Conservation (phyloP, 129 eudicot species). For the Sambucus nigra region DNA sequence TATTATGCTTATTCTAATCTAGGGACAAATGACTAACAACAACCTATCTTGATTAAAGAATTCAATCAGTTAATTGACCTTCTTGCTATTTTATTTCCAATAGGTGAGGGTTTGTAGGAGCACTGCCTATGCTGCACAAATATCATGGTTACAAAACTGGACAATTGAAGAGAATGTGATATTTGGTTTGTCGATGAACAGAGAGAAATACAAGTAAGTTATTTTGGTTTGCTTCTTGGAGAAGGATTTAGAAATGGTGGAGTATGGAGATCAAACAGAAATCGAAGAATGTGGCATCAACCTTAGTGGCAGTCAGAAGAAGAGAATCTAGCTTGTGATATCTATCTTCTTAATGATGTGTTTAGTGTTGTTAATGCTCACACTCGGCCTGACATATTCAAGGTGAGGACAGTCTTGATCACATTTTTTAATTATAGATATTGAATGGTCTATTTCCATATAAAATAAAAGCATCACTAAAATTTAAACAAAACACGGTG, state of each 20-base stretch:
- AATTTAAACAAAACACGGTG: neutral
- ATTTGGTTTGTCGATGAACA: constrained; percentile 70
- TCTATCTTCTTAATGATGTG: constrained; percentile 84
- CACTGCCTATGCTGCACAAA: constrained; percentile 91
- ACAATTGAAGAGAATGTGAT: constrained; percentile 62
- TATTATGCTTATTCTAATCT: no score
- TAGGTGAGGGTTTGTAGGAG: constrained; percentile 81
- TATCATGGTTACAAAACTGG: constrained; percentile 82
- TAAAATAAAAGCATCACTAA: neutral
- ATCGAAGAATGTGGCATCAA: constrained; percentile 86
- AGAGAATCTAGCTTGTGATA: constrained; percentile 79
- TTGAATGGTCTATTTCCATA: neutral
- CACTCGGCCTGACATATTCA: constrained; percentile 82
- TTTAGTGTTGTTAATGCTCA: constrained; percentile 92
- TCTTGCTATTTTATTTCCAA: constrained; percentile 1
- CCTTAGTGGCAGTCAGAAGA: constrained; percentile 93
- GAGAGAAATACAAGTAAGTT: constrained; percentile 46
- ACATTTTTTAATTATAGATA: neutral
- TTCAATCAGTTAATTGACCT: no score
- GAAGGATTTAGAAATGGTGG: constrained; percentile 90
- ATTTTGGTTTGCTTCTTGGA: constrained; percentile 66
- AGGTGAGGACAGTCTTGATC: constrained; percentile 28
- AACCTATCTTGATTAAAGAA: no score
- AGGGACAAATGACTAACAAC: no score
- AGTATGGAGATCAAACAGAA: constrained; percentile 86